Evolutionary conservation across 1,139 yeast genomes (phyloP), one percentile per base, ranked within the genome.

Genomic region (Hyphopichia khmerensis): DNA sequence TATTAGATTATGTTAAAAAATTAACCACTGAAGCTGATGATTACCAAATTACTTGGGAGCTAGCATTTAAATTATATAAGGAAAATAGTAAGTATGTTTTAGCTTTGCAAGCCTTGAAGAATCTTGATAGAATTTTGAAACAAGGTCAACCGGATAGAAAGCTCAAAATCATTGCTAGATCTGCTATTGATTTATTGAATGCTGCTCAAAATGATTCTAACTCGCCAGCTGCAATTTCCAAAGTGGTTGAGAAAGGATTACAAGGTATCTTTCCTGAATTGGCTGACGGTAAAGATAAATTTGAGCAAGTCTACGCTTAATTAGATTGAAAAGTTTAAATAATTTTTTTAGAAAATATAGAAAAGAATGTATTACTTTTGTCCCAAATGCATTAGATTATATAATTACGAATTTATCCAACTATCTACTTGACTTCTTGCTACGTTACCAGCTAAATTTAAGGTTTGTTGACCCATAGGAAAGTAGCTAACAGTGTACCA

Each of bases 401-500:
- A 26, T 26, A 8, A 4, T 53, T 53, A 75, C 23, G 68, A 56
- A 42, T 67, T 76, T 37, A 80, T 68, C 87, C 87, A 81, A 37
- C 71, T 67, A 47, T 79, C 84, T 1, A 79, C 84, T 52, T 80
- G 85, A 33, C 71, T 63, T 42, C 81, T 62, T 4, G 86, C 86
- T 10, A 79, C 79, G 18, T 65, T 65, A 3, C 80, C 69, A 0
- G 84, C 82, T 42, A 80, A 57, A 45, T 67, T 69, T 41, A 81
- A 61, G 0, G 85, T 80, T 43, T 75, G 81, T 37, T 72, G 67
- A 2, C 86, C 86, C 66, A 77, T 63, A 3, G 87, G 86, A 60
- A 81, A 80, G 55, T 81, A 81, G 50, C 86, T 80, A 5, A 80
- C 76, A 0, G 84, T 73, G 55, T 80, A 81, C 74, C 79, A 77